Base-by-base conservation (phyloP, 2,329 filamentous ascomycete genomes). In the Cladophialophora yegresii region DNA sequence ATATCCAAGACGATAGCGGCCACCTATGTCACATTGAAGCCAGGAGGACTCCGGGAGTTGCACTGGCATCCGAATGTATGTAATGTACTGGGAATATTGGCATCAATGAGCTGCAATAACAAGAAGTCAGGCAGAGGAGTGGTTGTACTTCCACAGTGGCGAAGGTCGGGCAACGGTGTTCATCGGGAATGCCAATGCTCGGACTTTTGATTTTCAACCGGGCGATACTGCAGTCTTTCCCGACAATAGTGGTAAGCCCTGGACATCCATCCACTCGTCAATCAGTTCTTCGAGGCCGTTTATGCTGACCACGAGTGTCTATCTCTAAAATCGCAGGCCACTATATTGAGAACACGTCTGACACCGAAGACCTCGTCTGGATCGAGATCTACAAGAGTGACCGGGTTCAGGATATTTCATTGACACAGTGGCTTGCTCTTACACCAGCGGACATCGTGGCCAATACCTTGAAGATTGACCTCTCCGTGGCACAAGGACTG, bases 61-160 rank as follows among this genome's bases (percentile, higher is more conserved):
- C 87, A 89, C 71, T 90, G 87, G 88, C 87, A 89, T 73, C 87
- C 87, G 1, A 89, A 87, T 71, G 85, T 86, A 73, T 75, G 82
- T 71, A 28, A 28, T 43, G 3, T 8, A n/a, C n/a, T n/a, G 16
- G 10, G 55, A 1, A 22, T 30, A 33, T 6, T 28, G 54, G n/a
- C n/a, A 51, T 28, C 13, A 13, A 22, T 16, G 12, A 5, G 4
- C 49, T 51, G 49, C 3, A 12, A 10, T 63, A n/a, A n/a, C n/a
- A n/a, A n/a, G n/a, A n/a, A n/a, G n/a, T n/a, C n/a, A 87, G 84
- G 85, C 85, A 5, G 85, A 89, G 70, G 87, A 90, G 73, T 90
- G 88, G 87, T 75, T 90, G 1, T 90, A 89, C 75, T 90, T 90
- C 77, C 85, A 88, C 72, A 78, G 83, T 64, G 88, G 87, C 26